Conservation (phyloP, 495 filamentous ascomycete genomes). For the Chaetomium cochliodes region DNA sequence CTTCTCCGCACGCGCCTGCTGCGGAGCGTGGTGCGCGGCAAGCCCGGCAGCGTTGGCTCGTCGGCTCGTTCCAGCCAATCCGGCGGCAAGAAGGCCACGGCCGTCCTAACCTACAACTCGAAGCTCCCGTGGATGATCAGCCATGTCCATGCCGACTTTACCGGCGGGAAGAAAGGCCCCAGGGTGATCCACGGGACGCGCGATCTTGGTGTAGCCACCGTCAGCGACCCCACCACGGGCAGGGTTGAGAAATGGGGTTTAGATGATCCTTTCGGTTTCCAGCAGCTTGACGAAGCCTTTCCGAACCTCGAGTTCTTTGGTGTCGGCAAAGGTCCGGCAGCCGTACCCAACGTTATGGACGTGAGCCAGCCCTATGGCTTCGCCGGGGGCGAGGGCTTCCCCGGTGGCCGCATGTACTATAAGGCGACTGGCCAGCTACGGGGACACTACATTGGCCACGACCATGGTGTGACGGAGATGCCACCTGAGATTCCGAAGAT, state of each 20-base stretch:
- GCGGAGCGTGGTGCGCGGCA: slow-evolving; percentile 70
- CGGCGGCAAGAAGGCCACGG: slow-evolving; percentile 53
- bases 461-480: slow-evolving; percentile 44
- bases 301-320: slow-evolving; percentile 75
- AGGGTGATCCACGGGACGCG: slow-evolving; percentile 78
- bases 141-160: slow-evolving; percentile 72
- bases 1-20: slow-evolving; percentile 81
- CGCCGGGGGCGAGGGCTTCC: slow-evolving; percentile 80
- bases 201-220: slow-evolving; percentile 68
- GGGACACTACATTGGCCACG: slow-evolving; percentile 67
- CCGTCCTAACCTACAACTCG: slow-evolving; percentile 74
- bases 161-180: slow-evolving; percentile 65
- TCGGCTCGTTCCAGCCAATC: slow-evolving; percentile 49
- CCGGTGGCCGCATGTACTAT: slow-evolving; percentile 74
- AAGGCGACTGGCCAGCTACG: slow-evolving; percentile 71
- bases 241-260: slow-evolving; percentile 85
- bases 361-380: slow-evolving; percentile 81
- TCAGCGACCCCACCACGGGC: slow-evolving; percentile 70
- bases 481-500: slow-evolving; percentile 71
- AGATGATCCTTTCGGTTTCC: slow-evolving; percentile 67
- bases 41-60: slow-evolving; percentile 50
- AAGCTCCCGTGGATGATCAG: slow-evolving; percentile 72
- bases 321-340: slow-evolving; percentile 69
- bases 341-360: slow-evolving; percentile 82
- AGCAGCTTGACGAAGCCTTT: slow-evolving; percentile 72